These are phyloP conservation scores for Laburnicola sp. DNA, from an alignment of 2,329 filamentous ascomycete species.

Conservation along the genomic window DNA sequence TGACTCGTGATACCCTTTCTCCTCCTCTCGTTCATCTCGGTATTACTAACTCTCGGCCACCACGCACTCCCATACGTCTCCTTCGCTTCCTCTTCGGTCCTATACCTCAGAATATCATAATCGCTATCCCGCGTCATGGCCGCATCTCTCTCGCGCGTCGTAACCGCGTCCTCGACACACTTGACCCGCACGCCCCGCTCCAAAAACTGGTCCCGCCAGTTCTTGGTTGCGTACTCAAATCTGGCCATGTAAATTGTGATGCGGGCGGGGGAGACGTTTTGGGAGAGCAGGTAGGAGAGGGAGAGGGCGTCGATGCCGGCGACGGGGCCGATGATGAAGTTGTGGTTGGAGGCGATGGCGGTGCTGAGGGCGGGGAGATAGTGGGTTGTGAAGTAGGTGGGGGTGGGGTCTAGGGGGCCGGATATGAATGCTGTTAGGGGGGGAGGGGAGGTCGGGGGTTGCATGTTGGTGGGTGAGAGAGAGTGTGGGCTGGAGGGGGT, in stretches of 20 bases:
- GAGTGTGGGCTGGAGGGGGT: no score
- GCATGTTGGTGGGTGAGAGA: no score
- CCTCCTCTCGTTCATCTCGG: conserved; percentile 42
- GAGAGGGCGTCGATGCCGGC: conserved; percentile 31
- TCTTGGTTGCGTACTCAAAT: conserved; percentile 10
- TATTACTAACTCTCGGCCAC: conserved; percentile 39
- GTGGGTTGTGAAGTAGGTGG: conserved; percentile 30
- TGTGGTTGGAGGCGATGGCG: conserved; percentile 16
- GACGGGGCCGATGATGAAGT: conserved; percentile 29
- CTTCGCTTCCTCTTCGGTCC: conserved; percentile 30
- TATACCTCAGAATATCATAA: conserved; percentile 43
- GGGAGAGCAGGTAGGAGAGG: conserved; percentile 29
- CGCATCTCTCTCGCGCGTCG: conserved; percentile 35
- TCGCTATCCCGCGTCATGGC: conserved; percentile 36
- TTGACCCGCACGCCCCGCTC: conserved; percentile 20
- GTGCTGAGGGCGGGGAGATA: no score
- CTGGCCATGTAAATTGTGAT: conserved; percentile 21
- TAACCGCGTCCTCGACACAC: conserved; percentile 17
- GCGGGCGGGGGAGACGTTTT: background rate
- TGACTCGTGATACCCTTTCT: conserved; percentile 8
- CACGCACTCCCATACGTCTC: conserved; percentile 31
- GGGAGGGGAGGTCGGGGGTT: no score
- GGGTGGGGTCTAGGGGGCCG: conserved; percentile 33
- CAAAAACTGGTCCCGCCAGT: conserved; percentile 1
- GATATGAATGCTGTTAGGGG: conserved; percentile 32